Percentiles rank a stretch among this genome's conserved stretches.
phyloP scores from a whole-genome alignment of 2,329 filamentous ascomycete genomes.

The Penicillium sp. region DNA sequence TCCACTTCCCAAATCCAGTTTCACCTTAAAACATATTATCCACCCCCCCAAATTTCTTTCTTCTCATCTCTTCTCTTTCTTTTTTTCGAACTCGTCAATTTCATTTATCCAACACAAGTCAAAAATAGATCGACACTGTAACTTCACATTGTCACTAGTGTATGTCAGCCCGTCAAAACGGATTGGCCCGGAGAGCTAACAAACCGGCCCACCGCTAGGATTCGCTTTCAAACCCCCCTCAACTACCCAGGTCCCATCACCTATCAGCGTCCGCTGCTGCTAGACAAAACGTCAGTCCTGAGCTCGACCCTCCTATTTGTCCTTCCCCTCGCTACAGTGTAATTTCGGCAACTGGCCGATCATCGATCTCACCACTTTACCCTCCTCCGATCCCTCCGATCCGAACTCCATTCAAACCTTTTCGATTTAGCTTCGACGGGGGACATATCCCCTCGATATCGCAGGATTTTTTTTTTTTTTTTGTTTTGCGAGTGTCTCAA shows the following conservation, averaged over 20 bases:
- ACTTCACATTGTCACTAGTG: slow-evolving; percentile 1
- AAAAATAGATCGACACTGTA: slow-evolving; percentile 3
- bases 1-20: neutral
- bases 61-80: neutral
- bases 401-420: slow-evolving; percentile 6
- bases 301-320: slow-evolving; percentile 19
- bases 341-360: slow-evolving; percentile 13
- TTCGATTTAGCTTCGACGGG: slow-evolving; percentile 12
- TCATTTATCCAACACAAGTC: no score
- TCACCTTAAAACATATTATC: neutral
- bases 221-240: slow-evolving; percentile 9
- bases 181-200: slow-evolving; percentile 17
- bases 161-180: neutral
- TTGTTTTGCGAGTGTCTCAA: slow-evolving; percentile 24
- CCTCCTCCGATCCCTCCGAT: slow-evolving; percentile 7
- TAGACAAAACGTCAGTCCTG: slow-evolving; percentile 31
- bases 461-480: no score
- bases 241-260: slow-evolving; percentile 3
- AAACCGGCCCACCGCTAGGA: slow-evolving; percentile 18
- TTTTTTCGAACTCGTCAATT: neutral
- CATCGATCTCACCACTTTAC: slow-evolving; percentile 3
- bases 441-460: slow-evolving; percentile 16
- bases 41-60: neutral
- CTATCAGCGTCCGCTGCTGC: slow-evolving; percentile 17
- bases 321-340: slow-evolving; percentile 4